These are phyloP conservation scores for Fomitopsis schrenkii DNA, from an alignment of 1,284 basidiomycete species.

Conservation along the genomic window DNA sequence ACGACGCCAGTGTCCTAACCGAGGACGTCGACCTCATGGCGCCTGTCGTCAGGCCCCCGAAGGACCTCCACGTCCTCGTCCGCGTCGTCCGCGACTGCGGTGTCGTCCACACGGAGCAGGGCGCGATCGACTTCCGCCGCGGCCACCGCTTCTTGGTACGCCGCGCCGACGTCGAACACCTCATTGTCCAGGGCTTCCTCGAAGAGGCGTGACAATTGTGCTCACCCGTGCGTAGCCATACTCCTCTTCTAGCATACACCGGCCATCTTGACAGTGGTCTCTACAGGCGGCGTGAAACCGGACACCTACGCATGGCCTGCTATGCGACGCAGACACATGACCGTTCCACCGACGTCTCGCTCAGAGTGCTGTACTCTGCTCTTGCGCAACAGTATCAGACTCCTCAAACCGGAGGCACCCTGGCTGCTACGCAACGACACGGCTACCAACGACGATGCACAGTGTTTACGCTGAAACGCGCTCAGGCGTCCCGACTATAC, in stretches of 20 bases:
- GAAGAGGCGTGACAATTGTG: slow-evolving; percentile 43
- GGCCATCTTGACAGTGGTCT: neutral
- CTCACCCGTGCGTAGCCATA: neutral
- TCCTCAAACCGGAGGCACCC: too few relatives aligned
- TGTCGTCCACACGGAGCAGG: slow-evolving; percentile 84
- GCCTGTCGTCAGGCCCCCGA: slow-evolving; percentile 73
- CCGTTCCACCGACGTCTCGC: neutral
- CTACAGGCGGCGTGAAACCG: too few relatives aligned
- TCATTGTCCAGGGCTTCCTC: slow-evolving; percentile 89
- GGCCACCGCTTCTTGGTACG: slow-evolving; percentile 87
- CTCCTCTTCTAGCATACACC: too few relatives aligned
- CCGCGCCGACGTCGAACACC: slow-evolving; percentile 83
- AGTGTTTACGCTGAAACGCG: too few relatives aligned
- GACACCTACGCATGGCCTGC: too few relatives aligned
- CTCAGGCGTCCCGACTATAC: too few relatives aligned
- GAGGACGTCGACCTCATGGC: slow-evolving; percentile 81
- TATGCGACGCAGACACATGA: neutral
- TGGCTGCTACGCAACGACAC: too few relatives aligned
- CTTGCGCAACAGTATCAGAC: too few relatives aligned
- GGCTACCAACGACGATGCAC: too few relatives aligned
- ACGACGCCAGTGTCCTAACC: slow-evolving; percentile 8
- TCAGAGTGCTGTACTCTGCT: neutral
- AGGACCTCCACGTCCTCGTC: slow-evolving; percentile 78
- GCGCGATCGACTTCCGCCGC: slow-evolving; percentile 83
- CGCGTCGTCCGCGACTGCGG: slow-evolving; percentile 83